Conservation (phyloP, 805 yeast species). For the Lipomyces yamanashiensis region DNA sequence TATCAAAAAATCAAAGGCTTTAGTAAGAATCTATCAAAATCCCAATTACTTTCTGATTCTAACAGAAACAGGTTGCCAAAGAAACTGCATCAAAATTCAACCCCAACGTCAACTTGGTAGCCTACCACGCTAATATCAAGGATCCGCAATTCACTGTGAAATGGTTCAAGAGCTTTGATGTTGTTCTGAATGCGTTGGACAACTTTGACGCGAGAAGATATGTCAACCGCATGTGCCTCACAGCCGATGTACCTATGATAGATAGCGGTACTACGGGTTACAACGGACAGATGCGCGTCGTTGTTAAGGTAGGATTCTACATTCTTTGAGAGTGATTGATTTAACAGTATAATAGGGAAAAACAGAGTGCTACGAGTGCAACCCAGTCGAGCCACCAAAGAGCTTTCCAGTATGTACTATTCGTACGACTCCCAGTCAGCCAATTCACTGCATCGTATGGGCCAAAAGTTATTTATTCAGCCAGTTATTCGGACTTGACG, state of each 20-base stretch:
- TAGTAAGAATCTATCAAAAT: constrained; percentile 44
- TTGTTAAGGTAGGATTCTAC: constrained; percentile 47
- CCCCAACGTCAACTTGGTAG: constrained; percentile 65
- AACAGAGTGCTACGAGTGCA: constrained; percentile 94
- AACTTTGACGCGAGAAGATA: constrained; percentile 86
- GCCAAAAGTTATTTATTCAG: constrained; percentile 87
- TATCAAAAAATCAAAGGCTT: constrained; percentile 84
- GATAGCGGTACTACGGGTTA: constrained; percentile 97
- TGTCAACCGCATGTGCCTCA: constrained; percentile 82
- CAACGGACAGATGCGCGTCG: constrained; percentile 93
- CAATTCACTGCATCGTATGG: constrained; percentile 97
- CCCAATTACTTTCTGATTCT: background rate
- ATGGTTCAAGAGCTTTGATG: constrained; percentile 78
- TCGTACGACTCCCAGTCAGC: constrained; percentile 94
- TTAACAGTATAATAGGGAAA: constrained; percentile 53
- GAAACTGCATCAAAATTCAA: constrained; percentile 79
- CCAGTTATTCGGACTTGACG: constrained; percentile 64
- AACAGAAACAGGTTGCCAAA: constrained; percentile 59
- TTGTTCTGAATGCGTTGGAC: constrained; percentile 90
- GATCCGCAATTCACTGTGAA: constrained; percentile 72
- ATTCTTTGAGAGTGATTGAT: background rate
- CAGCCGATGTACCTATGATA: constrained; percentile 73
- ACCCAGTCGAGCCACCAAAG: constrained; percentile 83
- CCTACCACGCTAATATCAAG: constrained; percentile 89
- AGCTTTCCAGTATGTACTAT: constrained; percentile 96